Conservation (phyloP, 768 basidiomycete species). For the Rubroboletus satanas region DNA sequence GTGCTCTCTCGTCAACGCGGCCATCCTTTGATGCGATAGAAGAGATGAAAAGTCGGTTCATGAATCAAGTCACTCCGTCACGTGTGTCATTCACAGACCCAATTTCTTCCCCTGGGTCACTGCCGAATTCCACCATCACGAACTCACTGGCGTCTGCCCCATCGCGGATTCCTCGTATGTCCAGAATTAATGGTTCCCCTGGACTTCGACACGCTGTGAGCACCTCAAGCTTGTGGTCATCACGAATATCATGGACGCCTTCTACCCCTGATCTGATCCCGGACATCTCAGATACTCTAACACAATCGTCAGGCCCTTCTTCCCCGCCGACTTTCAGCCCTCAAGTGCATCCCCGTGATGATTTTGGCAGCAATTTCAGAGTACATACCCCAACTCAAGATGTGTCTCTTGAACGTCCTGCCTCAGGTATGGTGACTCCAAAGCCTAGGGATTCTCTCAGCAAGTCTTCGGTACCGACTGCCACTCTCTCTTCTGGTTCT, state of each 20-base stretch:
- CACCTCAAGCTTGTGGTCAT: slow-evolving; percentile 26
- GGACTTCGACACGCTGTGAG: slow-evolving; percentile 26
- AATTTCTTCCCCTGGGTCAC: slow-evolving; percentile 11
- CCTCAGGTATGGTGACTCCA: slow-evolving; percentile 28
- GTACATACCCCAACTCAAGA: slow-evolving; percentile 3
- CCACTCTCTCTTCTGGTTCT: slow-evolving; percentile 37
- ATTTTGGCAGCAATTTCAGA: slow-evolving; percentile 8
- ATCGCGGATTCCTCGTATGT: slow-evolving; percentile 32
- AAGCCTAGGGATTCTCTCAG: slow-evolving; percentile 24
- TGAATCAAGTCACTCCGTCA: slow-evolving; percentile 33
- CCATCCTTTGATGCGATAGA: slow-evolving; percentile 52
- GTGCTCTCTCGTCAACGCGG: slow-evolving; percentile 5
- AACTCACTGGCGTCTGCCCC: slow-evolving; percentile 11
- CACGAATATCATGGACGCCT: slow-evolving; percentile 35
- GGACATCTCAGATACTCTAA: slow-evolving; percentile 57
- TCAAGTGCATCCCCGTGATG: slow-evolving; percentile 16
- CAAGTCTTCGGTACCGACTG: slow-evolving; percentile 28
- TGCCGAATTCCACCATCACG: slow-evolving; percentile 7
- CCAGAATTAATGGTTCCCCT: slow-evolving; percentile 24
- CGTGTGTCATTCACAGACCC: slow-evolving; percentile 19
- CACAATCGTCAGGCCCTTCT: slow-evolving; percentile 51
- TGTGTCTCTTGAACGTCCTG: slow-evolving; percentile 8
- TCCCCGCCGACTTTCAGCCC: slow-evolving; percentile 45
- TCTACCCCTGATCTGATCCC: slow-evolving; percentile 58
- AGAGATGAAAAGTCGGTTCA: slow-evolving; percentile 60